Evolutionary conservation across 1,139 yeast species (phyloP).

Genomic region (Debaryomyces fabryi): DNA sequence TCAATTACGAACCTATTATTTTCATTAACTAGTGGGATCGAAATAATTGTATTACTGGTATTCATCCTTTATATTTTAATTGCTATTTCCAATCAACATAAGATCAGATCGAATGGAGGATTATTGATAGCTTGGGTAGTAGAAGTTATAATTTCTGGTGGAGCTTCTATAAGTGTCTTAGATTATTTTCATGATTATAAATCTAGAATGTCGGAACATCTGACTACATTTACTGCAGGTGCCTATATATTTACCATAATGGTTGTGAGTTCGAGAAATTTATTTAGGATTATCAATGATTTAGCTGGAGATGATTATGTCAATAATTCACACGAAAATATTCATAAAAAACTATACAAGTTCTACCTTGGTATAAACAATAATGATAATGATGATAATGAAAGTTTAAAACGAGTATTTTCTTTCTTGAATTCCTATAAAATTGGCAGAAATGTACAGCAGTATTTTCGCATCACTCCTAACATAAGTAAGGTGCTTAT

Average conservation of each 20-base stretch:
- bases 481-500: conserved; percentile 22
- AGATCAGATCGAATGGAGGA: conserved; percentile 63
- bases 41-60: conserved; percentile 6
- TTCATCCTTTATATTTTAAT: conserved; percentile 31
- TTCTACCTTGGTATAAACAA: conserved; percentile 24
- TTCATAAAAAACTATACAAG: conserved; percentile 31
- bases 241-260: conserved; percentile 30
- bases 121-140: conserved; percentile 62
- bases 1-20: conserved; percentile 13
- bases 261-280: conserved; percentile 33
- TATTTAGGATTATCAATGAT: conserved; percentile 30
- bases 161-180: conserved; percentile 50
- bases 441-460: background rate
- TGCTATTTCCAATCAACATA: conserved; percentile 55
- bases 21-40: conserved; percentile 12
- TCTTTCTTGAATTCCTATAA: background rate
- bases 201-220: conserved; percentile 39
- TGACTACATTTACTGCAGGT: conserved; percentile 28
- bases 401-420: background rate
- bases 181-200: conserved; percentile 20
- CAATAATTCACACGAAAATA: conserved; percentile 16
- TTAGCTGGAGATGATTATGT: conserved; percentile 20
- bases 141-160: conserved; percentile 52
- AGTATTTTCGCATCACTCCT: conserved; percentile 17
- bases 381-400: conserved; percentile 11